Evolutionary conservation across 768 basidiomycete genomes (phyloP).

Genomic region (Asterophora parasitica): DNA sequence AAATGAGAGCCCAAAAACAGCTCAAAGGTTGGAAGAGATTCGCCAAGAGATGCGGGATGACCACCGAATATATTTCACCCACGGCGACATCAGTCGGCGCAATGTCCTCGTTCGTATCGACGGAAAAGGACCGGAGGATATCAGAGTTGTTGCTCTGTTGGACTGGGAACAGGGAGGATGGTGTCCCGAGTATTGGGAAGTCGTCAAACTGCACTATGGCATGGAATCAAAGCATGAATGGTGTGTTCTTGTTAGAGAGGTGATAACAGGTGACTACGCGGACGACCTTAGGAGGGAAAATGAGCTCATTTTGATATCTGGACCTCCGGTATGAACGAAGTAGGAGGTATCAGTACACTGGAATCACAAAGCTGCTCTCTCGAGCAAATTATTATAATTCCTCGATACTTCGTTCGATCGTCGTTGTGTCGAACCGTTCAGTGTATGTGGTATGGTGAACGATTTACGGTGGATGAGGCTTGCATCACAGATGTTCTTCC

Average conservation of each 20-base stretch:
- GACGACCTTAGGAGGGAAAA: background rate
- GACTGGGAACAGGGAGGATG: constrained; percentile 1
- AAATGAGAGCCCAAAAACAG: too few relatives aligned
- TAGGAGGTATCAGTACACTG: too few relatives aligned
- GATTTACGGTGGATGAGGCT: too few relatives aligned
- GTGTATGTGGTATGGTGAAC: too few relatives aligned
- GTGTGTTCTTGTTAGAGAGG: background rate
- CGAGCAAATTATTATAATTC: too few relatives aligned
- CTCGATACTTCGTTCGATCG: too few relatives aligned
- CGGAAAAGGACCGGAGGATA: background rate
- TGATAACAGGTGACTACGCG: background rate
- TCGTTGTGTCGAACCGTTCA: too few relatives aligned
- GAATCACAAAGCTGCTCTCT: too few relatives aligned
- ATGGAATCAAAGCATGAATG: background rate
- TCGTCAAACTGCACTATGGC: background rate
- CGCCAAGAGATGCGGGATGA: background rate
- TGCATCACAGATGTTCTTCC: too few relatives aligned
- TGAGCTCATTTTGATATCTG: background rate
- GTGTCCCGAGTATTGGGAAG: constrained; percentile 1
- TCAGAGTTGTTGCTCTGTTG: background rate
- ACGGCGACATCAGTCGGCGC: background rate
- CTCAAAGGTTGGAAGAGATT: background rate
- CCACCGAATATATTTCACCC: background rate
- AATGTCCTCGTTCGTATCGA: background rate
- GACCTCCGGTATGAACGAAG: background rate